phyloP scores from a whole-genome alignment of 306 rosid species.

The Pyrus bretschneideri region DNA sequence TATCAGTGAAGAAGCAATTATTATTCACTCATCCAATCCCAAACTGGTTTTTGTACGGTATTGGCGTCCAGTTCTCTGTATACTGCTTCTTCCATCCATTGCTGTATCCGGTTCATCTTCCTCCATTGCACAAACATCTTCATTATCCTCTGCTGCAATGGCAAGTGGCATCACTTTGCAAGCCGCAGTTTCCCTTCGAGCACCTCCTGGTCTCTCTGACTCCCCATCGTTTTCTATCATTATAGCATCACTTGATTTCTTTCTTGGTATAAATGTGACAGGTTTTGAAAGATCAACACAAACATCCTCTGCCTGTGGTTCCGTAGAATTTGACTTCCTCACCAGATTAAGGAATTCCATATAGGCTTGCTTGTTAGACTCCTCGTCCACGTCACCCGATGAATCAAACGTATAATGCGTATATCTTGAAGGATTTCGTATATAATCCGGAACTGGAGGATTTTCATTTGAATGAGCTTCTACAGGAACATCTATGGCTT shows the following conservation, averaged over 20 bases:
- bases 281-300: slow-evolving; percentile 47
- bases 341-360: slow-evolving; percentile 57
- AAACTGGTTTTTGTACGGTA: slow-evolving; percentile 53
- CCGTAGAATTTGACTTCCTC: slow-evolving; percentile 34
- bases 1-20: no score
- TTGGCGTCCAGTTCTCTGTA: slow-evolving; percentile 47
- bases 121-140: slow-evolving; percentile 73
- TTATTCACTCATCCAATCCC: slow-evolving; percentile 30
- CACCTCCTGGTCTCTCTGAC: slow-evolving; percentile 34
- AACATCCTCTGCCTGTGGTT: slow-evolving; percentile 26
- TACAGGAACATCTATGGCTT: slow-evolving; percentile 22
- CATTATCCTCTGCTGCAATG: slow-evolving; percentile 43
- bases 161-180: slow-evolving; percentile 30
- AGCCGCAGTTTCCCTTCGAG: slow-evolving; percentile 27
- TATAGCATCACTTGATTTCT: slow-evolving; percentile 51
- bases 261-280: slow-evolving; percentile 67
- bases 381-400: slow-evolving; percentile 50
- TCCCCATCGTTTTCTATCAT: slow-evolving; percentile 47
- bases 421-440: slow-evolving; percentile 66
- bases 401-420: slow-evolving; percentile 69
- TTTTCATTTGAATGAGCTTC: slow-evolving; percentile 19
- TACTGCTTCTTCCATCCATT: slow-evolving; percentile 29
- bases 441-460: slow-evolving; percentile 63
- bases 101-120: slow-evolving; percentile 58
- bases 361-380: slow-evolving; percentile 68